Conservation (phyloP, 495 filamentous ascomycete species). For the Extremus antarcticus region DNA sequence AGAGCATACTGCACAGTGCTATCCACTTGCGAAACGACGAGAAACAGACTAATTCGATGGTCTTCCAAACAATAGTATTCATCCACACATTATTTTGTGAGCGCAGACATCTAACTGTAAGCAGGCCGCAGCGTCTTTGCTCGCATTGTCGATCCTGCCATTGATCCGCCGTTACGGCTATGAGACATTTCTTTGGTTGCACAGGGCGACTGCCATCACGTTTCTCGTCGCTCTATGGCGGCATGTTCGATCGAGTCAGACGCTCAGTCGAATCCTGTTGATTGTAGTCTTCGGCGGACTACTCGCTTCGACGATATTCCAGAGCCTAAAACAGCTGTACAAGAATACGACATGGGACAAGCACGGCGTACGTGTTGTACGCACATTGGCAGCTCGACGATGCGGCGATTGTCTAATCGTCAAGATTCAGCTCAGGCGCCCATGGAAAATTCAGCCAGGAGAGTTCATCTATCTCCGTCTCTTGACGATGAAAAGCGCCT, state of each 20-base stretch:
- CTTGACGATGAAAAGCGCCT: background rate
- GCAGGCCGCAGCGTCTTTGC: background rate
- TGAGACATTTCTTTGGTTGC: background rate
- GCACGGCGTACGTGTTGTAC: background rate
- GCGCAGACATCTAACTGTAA: too few relatives aligned
- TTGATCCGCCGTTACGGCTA: background rate
- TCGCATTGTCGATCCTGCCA: background rate
- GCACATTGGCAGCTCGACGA: background rate
- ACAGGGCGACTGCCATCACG: background rate
- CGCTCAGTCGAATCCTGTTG: background rate
- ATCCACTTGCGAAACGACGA: background rate
- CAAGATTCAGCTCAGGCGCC: background rate
- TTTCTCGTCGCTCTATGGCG: background rate
- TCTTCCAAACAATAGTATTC: background rate
- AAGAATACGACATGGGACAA: background rate
- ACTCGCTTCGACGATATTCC: background rate
- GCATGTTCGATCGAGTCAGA: background rate
- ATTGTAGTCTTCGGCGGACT: background rate
- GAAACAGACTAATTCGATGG: background rate
- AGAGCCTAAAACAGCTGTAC: background rate
- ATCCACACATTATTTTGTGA: background rate
- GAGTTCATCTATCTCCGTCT: background rate
- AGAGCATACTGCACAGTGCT: background rate
- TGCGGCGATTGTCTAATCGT: background rate
- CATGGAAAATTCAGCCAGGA: background rate